These are phyloP conservation scores for Hypoxylon sp. DNA, from an alignment of 2,329 filamentous ascomycete species.

Conservation along the genomic window DNA sequence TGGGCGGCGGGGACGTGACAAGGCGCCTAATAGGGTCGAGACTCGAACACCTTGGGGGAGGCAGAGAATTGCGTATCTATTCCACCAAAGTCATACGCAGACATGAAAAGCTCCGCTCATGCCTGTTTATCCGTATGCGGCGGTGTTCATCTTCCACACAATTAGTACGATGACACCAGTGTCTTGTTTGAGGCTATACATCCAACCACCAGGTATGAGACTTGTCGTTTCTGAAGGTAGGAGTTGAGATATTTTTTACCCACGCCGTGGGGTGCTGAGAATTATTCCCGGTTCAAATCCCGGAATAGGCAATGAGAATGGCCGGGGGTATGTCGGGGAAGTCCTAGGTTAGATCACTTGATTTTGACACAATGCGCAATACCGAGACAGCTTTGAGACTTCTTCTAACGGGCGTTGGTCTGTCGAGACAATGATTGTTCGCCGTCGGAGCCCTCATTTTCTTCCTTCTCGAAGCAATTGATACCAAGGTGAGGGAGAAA, in stretches of 20 bases:
- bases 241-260: constrained; percentile 8
- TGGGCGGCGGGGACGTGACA: constrained; percentile 7
- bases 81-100: constrained; percentile 21
- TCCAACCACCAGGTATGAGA: constrained; percentile 10
- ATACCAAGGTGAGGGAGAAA: constrained; percentile 37
- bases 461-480: constrained; percentile 45
- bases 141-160: constrained; percentile 19
- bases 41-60: constrained; percentile 32
- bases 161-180: constrained; percentile 10
- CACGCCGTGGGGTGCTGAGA: constrained; percentile 14
- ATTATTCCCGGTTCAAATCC: constrained; percentile 16
- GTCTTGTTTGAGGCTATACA: constrained; percentile 29
- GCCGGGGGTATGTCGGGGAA: constrained; percentile 42
- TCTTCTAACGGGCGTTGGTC: constrained; percentile 17
- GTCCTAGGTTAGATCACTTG: constrained; percentile 43
- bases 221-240: constrained; percentile 21
- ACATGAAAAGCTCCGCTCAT: constrained; percentile 20
- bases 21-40: constrained; percentile 31
- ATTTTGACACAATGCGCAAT: constrained; percentile 41
- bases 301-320: constrained; percentile 32
- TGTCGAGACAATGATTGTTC: constrained; percentile 7
- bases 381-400: constrained; percentile 27
- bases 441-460: constrained; percentile 46
- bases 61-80: constrained; percentile 31
- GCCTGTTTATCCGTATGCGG: constrained; percentile 28